phyloP scores from a whole-genome alignment of 1,284 basidiomycete genomes.

The Malassezia restricta region DNA sequence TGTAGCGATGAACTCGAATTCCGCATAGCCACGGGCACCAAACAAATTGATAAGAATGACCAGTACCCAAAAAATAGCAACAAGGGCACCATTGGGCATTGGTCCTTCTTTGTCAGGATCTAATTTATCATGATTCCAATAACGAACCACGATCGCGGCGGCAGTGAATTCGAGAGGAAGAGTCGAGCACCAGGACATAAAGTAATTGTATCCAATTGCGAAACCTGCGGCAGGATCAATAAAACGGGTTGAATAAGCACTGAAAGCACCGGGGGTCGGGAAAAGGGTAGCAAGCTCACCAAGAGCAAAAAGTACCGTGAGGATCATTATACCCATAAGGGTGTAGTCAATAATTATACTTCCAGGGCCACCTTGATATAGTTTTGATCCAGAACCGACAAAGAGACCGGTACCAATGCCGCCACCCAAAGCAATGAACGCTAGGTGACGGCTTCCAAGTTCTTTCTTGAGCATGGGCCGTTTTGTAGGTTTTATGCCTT shows the following conservation, averaged over 20 bases:
- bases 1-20: slow-evolving; percentile 53
- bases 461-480: slow-evolving; percentile 1
- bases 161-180: slow-evolving; percentile 43
- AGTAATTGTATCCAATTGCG: slow-evolving; percentile 48
- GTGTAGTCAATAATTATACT: slow-evolving; percentile 32
- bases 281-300: slow-evolving; percentile 34
- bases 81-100: slow-evolving; percentile 29
- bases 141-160: slow-evolving; percentile 46
- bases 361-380: slow-evolving; percentile 30
- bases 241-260: slow-evolving; percentile 31
- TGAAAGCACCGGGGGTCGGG: slow-evolving; percentile 37
- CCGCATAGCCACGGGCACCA: slow-evolving; percentile 47
- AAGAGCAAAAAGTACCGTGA: slow-evolving; percentile 31
- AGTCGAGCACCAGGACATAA: slow-evolving; percentile 34
- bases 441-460: slow-evolving; percentile 6
- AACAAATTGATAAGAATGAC: slow-evolving; percentile 29
- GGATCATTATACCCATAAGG: slow-evolving; percentile 29
- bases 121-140: slow-evolving; percentile 23
- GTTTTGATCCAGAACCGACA: slow-evolving; percentile 28
- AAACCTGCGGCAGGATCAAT: slow-evolving; percentile 62
- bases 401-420: slow-evolving; percentile 40
- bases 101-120: slow-evolving; percentile 15
- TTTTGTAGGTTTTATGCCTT: not conserved
- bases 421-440: slow-evolving; percentile 19
- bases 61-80: slow-evolving; percentile 28